Evolutionary conservation across 1,284 basidiomycete species (phyloP), one percentile per base, ranked within the genome.

Genomic region (Rhodofomes roseus): DNA sequence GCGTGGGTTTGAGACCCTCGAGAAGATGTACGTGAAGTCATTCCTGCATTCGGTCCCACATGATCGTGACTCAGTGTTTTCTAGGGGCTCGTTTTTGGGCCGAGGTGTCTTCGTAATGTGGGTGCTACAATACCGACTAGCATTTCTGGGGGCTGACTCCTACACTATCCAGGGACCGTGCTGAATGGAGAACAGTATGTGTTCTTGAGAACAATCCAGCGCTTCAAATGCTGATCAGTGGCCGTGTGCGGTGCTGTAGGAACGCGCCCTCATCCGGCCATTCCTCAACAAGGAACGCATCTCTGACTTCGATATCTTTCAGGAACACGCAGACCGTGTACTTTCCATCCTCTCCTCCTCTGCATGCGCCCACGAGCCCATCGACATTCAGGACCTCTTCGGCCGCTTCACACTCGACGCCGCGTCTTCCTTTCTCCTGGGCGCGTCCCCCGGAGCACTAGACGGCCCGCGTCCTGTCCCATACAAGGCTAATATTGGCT

Each of bases 1-100:
- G 80, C 76, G 84, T 68, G 86, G 86, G 14, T 69, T 71, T 27
- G 73, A 75, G 18, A 83, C 85, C 66, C 82, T 83, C 61, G 84
- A 85, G 67, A 73, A 83, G 65, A 78, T 87, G 85, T 85, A 62
- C 16, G 54, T 59, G 46, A 23, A 25, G 29, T 44, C 22, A 9
- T 22, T 20, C 23, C 43, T 2, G 1, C 25, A 29, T 48, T 25
- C 16, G 25, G 46, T n/a, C n/a, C n/a, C n/a, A n/a, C n/a, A n/a
- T n/a, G 29, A 31, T 22, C 23, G 16, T 48, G 27, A 48, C 29
- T 48, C 25, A 48, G 25, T 48, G 16, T 29, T 9, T 22, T 55
- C 4, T 68, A 86, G 85, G 78, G 85, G 87, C 65, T 79, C 75
- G 37, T 83, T 59, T 46, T 46, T 59, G 2, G 58, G 58, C 14